A percentile compares a stretch with the other conserved stretches of the same genome.
phyloP scores from a whole-genome alignment of 1,139 yeast genomes.

The Debaryomyces coudertii region DNA sequence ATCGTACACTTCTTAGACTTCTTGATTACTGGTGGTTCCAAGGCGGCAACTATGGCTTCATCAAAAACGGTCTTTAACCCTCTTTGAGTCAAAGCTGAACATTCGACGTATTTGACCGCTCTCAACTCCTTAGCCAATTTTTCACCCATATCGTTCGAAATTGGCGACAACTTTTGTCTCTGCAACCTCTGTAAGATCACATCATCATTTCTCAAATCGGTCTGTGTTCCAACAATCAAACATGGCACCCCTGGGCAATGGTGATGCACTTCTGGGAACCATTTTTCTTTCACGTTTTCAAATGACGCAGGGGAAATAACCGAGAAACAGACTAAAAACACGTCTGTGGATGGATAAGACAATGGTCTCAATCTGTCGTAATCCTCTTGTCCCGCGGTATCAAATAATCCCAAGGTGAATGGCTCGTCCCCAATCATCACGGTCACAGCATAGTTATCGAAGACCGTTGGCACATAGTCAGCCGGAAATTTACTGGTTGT shows the following conservation, averaged over 20 bases:
- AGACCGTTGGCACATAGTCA: constrained; percentile 87
- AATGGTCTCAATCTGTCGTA: constrained; percentile 96
- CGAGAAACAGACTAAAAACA: constrained; percentile 90
- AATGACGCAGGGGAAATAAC: constrained; percentile 97
- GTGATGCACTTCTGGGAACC: constrained; percentile 98
- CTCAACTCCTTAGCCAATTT: constrained; percentile 89
- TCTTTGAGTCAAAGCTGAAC: constrained; percentile 96
- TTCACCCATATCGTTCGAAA: constrained; percentile 86
- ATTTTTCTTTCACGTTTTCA: constrained; percentile 95
- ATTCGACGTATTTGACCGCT: constrained; percentile 95
- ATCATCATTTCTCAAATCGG: constrained; percentile 92
- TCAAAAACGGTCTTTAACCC: constrained; percentile 96
- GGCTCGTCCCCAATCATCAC: constrained; percentile 99
- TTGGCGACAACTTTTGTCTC: constrained; percentile 88
- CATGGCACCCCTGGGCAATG: constrained; percentile 98
- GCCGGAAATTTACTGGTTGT: constrained; percentile 88
- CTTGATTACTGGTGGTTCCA: constrained; percentile 87
- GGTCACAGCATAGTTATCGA: constrained; percentile 96
- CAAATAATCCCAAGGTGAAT: constrained; percentile 91
- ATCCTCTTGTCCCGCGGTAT: constrained; percentile 99
- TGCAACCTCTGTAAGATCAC: constrained; percentile 85
- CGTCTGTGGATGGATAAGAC: constrained; percentile 96
- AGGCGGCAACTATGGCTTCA: constrained; percentile 95
- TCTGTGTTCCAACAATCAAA: constrained; percentile 93
- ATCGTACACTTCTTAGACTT: constrained; percentile 84